Conservation (phyloP, 345 rosid genomes). For the Gossypium stocksii region DNA sequence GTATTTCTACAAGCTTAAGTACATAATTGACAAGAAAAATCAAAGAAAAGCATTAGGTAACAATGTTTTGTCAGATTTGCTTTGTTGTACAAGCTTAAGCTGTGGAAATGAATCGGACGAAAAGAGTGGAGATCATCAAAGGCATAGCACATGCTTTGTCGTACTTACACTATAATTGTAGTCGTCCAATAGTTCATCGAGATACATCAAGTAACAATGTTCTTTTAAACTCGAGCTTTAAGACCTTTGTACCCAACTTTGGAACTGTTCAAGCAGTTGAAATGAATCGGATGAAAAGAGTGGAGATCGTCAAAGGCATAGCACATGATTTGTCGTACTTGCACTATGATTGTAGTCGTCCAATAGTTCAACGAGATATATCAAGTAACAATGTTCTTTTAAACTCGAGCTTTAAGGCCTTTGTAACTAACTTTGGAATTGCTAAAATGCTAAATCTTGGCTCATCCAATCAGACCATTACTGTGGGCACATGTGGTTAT, state of each 20-base stretch:
- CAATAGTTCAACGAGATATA: conserved; percentile 11
- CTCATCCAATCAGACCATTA: too few relatives aligned
- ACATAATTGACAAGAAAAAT: too few relatives aligned
- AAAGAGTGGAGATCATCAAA: conserved; percentile 16
- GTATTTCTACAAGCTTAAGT: too few relatives aligned
- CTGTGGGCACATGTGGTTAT: too few relatives aligned
- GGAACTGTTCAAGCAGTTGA: background rate
- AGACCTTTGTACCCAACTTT: too few relatives aligned
- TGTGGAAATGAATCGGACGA: conserved; percentile 1
- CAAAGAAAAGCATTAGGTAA: too few relatives aligned
- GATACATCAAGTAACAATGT: conserved; percentile 15
- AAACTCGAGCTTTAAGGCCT: conserved; percentile 8
- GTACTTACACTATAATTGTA: conserved; percentile 14
- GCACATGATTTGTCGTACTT: background rate
- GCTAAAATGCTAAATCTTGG: too few relatives aligned
- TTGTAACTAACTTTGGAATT: background rate
- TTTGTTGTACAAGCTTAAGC: background rate
- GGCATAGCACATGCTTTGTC: conserved; percentile 8
- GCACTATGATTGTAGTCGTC: conserved; percentile 4
- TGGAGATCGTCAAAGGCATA: conserved; percentile 1
- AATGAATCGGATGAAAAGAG: conserved; percentile 7
- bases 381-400: conserved; percentile 13
- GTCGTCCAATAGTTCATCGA: conserved; percentile 3
- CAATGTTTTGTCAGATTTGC: too few relatives aligned
- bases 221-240: background rate